Percentiles rank a stretch among this genome's conserved stretches.
Evolutionary conservation across 2,329 filamentous ascomycete genomes (phyloP).

Genomic region (Lachnellula arida): DNA sequence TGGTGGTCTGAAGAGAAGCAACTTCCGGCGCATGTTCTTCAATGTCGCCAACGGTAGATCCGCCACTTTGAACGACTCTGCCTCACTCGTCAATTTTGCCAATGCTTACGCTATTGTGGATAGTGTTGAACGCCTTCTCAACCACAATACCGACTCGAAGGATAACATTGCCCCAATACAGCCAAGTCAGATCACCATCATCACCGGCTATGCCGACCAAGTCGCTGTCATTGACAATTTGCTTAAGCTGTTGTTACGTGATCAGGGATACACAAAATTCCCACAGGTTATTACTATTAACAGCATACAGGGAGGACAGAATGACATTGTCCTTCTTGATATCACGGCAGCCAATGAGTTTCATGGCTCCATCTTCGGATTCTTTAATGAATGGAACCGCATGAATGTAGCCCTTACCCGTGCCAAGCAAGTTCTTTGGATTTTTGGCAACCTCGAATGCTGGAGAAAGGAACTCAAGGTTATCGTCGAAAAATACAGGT

Average conservation of each 20-base stretch:
- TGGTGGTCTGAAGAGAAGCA: too few species aligned
- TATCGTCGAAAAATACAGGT: background rate
- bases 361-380: constrained; percentile 2
- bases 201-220: constrained; percentile 1
- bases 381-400: constrained; percentile 9
- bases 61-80: background rate
- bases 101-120: constrained; percentile 8
- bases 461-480: constrained; percentile 3
- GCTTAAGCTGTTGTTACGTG: background rate
- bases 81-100: constrained; percentile 8
- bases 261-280: background rate
- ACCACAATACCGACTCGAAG: background rate
- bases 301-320: constrained; percentile 7
- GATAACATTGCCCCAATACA: constrained; percentile 7
- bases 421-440: constrained; percentile 1
- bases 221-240: background rate
- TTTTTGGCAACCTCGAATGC: constrained; percentile 10
- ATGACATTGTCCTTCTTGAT: constrained; percentile 4
- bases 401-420: constrained; percentile 15
- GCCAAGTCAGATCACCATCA: background rate
- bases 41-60: background rate
- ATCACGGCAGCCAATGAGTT: constrained; percentile 6
- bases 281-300: constrained; percentile 4
- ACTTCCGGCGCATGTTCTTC: background rate
- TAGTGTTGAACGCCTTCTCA: background rate